A percentile compares a stretch with the other conserved stretches of the same genome.
phyloP scores from a whole-genome alignment of 257 asterid species.

The Handroanthus guayacan region DNA sequence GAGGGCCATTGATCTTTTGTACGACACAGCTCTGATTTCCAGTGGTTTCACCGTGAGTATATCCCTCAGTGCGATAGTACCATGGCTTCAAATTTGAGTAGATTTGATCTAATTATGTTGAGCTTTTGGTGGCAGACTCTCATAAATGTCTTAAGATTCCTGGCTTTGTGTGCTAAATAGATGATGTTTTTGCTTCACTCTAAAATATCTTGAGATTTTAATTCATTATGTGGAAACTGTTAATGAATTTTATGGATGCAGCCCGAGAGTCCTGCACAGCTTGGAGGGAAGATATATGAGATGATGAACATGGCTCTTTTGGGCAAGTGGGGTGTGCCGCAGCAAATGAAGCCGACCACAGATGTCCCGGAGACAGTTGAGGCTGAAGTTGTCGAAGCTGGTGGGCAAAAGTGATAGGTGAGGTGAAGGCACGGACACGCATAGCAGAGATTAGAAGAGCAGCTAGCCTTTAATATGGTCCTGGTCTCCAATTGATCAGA shows the following conservation, averaged over 20 bases:
- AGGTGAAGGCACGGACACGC: neutral
- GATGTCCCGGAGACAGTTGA: constrained; percentile 57
- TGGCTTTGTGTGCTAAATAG: neutral
- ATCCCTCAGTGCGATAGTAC: neutral
- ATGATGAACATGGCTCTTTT: constrained; percentile 94
- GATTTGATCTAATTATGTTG: neutral
- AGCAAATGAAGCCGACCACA: constrained; percentile 40
- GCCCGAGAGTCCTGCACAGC: constrained; percentile 97
- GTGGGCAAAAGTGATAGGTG: constrained; percentile 51
- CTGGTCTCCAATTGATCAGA: neutral
- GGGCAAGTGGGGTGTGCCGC: constrained; percentile 64
- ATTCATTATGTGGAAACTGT: neutral
- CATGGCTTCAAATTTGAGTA: neutral
- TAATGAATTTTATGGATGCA: constrained; percentile 37
- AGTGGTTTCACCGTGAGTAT: constrained; percentile 93
- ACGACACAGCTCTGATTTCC: constrained; percentile 87
- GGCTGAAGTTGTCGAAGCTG: constrained; percentile 83
- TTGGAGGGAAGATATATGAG: constrained; percentile 94
- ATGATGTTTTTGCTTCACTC: neutral
- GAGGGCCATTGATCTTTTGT: constrained; percentile 89
- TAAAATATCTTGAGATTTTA: neutral
- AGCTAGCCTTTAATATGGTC: neutral
- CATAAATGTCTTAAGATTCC: neutral
- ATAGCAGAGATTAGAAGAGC: neutral
- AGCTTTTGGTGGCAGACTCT: neutral